Evolutionary conservation across 495 filamentous ascomycete species (phyloP), one percentile per base, ranked within the genome.

Genomic region (Penicillium paradoxum): DNA sequence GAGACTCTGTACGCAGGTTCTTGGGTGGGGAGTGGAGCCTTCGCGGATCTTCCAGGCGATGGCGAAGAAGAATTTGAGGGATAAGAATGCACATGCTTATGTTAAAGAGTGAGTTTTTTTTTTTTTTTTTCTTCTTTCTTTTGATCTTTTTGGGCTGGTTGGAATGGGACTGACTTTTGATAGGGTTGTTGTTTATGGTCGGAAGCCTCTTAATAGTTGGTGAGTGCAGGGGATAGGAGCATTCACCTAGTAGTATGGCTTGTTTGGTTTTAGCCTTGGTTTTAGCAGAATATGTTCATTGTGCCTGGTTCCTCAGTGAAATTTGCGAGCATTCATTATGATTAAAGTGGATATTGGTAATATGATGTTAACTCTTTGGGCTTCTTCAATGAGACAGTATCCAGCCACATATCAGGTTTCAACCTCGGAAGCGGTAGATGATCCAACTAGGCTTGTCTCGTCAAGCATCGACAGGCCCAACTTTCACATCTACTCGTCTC

Each of bases 1-100:
- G 18, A 81, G 82, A 2, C 73, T 85, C n/a, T 74, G 85, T 51
- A 87, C 81, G 2, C 75, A 82, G 42, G 74, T 80, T 0, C 66
- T 83, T 34, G 74, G 75, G 5, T 73, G 72, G 59, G 59, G 55
- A 2, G 14, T 48, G 21, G 51, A 61, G 29, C 51, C 71, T 6
- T 62, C 76, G 17, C 53, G 67, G 32, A 68, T 78, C 39, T 63
- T 71, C 48, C 73, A 74, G 55, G 63, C 73, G 14, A 22, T 57
- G 30, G 58, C 61, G 18, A 61, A 61, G 41, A 53, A 49, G 17
- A 44, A 58, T 49, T 40, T 64, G 29, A 36, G 51, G 25, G 49
- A 56, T 50, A 57, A 56, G 37, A 45, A 30, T 60, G 49, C 36
- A 58, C 69, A 37, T 59, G 71, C 38, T 36, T 72, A 45, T 71